Percentiles rank a stretch among this genome's conserved stretches.
phyloP scores from a whole-genome alignment of 768 basidiomycete genomes.

The Xerocomus potaroensis region DNA sequence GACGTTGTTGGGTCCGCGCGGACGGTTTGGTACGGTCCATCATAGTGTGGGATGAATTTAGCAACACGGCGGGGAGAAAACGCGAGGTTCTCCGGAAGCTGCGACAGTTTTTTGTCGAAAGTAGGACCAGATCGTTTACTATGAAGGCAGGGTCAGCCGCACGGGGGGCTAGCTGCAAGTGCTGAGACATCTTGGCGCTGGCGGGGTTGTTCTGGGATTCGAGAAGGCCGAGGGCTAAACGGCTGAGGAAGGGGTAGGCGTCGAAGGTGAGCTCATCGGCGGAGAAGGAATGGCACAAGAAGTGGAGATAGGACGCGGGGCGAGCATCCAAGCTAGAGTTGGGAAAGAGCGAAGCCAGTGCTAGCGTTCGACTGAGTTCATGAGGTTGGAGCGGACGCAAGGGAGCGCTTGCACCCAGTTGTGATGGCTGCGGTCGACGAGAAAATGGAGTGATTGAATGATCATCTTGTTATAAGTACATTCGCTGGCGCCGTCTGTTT shows the following conservation, averaged over 20 bases:
- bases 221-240: neutral
- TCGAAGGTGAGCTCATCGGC: neutral
- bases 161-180: neutral
- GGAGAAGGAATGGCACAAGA: too few relatives aligned
- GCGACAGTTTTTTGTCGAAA: neutral
- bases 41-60: neutral
- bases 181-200: neutral
- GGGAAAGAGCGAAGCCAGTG: neutral
- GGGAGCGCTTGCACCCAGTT: neutral
- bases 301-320: neutral
- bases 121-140: neutral
- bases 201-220: neutral
- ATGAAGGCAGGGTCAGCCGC: neutral
- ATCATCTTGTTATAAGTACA: neutral
- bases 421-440: neutral
- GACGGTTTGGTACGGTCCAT: neutral
- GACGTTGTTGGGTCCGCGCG: too few relatives aligned
- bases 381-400: neutral
- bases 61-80: neutral
- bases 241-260: neutral
- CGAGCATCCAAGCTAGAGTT: neutral
- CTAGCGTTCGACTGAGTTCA: neutral
- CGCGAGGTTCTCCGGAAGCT: too few relatives aligned
- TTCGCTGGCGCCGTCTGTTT: too few relatives aligned
- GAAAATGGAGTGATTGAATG: neutral